Base-by-base conservation (phyloP, 2,329 filamentous ascomycete species). In the Beauveria scarabaeidicola region DNA sequence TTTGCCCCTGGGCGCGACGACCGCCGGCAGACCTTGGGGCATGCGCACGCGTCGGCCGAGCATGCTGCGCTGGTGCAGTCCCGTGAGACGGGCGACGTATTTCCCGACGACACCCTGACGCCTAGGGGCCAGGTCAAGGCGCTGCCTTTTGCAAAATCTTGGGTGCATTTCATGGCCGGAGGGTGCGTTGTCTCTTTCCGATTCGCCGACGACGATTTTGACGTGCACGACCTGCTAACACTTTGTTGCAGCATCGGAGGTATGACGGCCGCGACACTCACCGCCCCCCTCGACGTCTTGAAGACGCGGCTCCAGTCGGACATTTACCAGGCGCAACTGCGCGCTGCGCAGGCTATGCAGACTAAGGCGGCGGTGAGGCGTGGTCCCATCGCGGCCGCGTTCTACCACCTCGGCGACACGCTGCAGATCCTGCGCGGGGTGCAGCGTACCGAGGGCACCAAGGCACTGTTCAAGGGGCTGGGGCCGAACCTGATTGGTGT, bases 281-380 rank as follows among this genome's bases (percentile, higher is more conserved):
- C 93, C 1, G 91, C 91, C 9, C 93, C 93, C 23, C 87, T 97
- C 61, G 93, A 97, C 70, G 92, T 97, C 36, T 82, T 97, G 54
- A 96, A 96, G 73, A 97, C 93, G 11, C 86, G 93, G 40, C 80
- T 97, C 3, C 93, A 97, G 72, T 95, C 91, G 68, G 92, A 96
- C 70, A 95, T 95, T 72, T 97, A 97, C 79, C 90, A 96, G 72
- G 81, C 86, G 9, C 90, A 96, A 73, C 81, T 96, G 50, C 81
- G 81, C 32, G 83, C 87, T 17, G 81, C 84, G 9, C 83, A 89
- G 53, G 77, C 82, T n/a, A 81, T 85, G 69, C 69, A 82, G 74
- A 64, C 83, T 68, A 68, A 81, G 74, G 66, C 78, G 72, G 63
- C 66, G 27, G 72, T 83, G 11, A 36, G 11, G 62, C 79, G 90